Evolutionary conservation across 2,329 filamentous ascomycete species (phyloP), one percentile per base, ranked within the genome.

Genomic region (Fusarium subglutinans): DNA sequence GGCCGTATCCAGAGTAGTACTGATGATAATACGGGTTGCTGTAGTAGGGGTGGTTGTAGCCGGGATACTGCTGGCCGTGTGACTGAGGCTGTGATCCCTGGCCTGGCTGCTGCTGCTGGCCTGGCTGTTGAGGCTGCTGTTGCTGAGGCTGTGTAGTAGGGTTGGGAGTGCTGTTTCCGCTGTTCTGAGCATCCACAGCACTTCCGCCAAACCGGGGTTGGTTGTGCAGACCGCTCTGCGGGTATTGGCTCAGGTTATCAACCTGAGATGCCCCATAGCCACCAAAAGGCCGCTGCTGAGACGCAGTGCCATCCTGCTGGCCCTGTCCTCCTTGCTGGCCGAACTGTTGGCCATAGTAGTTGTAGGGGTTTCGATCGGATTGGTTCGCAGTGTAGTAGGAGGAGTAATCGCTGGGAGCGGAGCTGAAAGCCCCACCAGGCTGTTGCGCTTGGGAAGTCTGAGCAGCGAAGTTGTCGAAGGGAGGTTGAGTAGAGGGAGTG

Each of bases 111-210:
- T 85, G 84, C 69, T 86, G 86, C 51, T 85, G 84, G 37, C 90
- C 87, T n/a, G 74, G 79, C 66, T 81, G 82, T 75, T 83, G 84
- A 69, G 86, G 85, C 40, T 85, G 84, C 62, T 82, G 68, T 72
- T 84, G 83, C 77, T 89, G 88, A 53, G 84, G 84, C 79, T 89
- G 88, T 17, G 85, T 84, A 45, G 92, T 88, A 35, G 95, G 95
- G 84, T 97, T 96, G 41, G 96, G 95, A 6, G 95, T 98, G 78
- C 93, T 96, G 82, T 96, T 93, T 50, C 95, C 96, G 81, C 94
- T 98, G 85, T 92, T 94, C 79, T 95, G 93, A 70, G 90, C 89
- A 63, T 97, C 94, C 69, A 87, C 84, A 37, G 86, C 83, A 53
- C 85, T 86, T 74, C 85, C 86, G 37, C 87, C 87, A 50, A 91